These are phyloP conservation scores for Aspergillus alliaceus DNA, from an alignment of 2,329 filamentous ascomycete genomes.

Conservation along the genomic window DNA sequence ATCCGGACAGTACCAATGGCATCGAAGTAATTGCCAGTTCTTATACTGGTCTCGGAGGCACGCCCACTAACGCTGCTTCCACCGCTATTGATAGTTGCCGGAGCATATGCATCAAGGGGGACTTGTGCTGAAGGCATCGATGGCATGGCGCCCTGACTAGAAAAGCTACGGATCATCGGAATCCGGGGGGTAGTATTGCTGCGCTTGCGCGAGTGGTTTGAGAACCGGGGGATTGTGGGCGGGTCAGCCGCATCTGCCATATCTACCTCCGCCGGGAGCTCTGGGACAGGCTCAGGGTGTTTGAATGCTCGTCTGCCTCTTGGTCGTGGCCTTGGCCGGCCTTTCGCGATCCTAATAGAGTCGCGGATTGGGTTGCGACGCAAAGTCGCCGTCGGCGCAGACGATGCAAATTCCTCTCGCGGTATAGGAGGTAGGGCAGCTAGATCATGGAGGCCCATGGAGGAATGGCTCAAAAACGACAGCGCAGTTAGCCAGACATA, in stretches of 20 bases:
- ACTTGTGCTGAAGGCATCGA: conserved; percentile 40
- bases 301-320: conserved; percentile 42
- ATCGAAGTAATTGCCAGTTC: conserved; percentile 70
- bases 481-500: conserved; percentile 93
- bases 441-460: conserved; percentile 75
- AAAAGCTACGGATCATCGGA: conserved; percentile 76
- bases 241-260: conserved; percentile 48
- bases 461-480: conserved; percentile 90
- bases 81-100: conserved; percentile 31
- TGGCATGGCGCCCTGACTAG: conserved; percentile 44
- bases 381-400: conserved; percentile 50
- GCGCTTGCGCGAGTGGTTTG: conserved; percentile 74
- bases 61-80: conserved; percentile 51
- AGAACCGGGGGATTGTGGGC: conserved; percentile 55
- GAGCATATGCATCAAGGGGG: conserved; percentile 59
- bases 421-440: conserved; percentile 58
- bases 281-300: conserved; percentile 33
- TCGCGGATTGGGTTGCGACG: conserved; percentile 70
- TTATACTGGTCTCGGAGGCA: conserved; percentile 52
- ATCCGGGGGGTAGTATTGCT: conserved; percentile 81
- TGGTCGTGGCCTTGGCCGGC: conserved; percentile 52
- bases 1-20: conserved; percentile 89
- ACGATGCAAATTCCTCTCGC: conserved; percentile 33
- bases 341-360: conserved; percentile 86
- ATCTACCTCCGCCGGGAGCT: conserved; percentile 30